phyloP scores from a whole-genome alignment of 176 grass and related monocot species.

The Ensete glaucum region DNA sequence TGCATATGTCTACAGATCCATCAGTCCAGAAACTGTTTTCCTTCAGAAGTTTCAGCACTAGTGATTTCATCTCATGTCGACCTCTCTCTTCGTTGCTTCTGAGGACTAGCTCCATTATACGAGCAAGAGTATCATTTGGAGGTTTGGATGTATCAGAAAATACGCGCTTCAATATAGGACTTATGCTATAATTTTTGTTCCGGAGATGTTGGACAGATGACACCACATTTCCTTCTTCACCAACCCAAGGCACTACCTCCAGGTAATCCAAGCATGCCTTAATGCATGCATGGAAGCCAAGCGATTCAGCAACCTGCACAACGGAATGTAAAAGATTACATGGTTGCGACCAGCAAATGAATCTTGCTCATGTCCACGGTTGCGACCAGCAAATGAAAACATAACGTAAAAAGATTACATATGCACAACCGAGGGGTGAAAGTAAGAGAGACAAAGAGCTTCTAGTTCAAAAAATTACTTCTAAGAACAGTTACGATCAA shows the following conservation, averaged over 20 bases:
- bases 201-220: conserved; percentile 58
- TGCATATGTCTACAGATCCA: conserved; percentile 44
- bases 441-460: too few relatives aligned
- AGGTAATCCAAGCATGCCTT: conserved; percentile 69
- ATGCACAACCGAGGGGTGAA: too few relatives aligned
- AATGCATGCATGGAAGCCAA: conserved; percentile 55
- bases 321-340: too few relatives aligned
- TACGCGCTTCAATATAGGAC: conserved; percentile 61
- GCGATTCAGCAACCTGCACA: conserved; percentile 54
- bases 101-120: conserved; percentile 66
- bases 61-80: conserved; percentile 60
- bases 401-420: too few relatives aligned
- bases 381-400: background rate
- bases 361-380: background rate
- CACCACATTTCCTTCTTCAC: conserved; percentile 72
- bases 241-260: conserved; percentile 71
- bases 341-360: background rate
- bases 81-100: conserved; percentile 67
- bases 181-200: conserved; percentile 30
- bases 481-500: background rate
- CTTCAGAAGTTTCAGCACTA: conserved; percentile 78
- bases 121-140: conserved; percentile 42
- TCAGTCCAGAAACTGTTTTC: conserved; percentile 38
- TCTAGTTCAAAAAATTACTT: too few relatives aligned
- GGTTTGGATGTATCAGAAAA: conserved; percentile 34